Percentiles rank a stretch among this genome's conserved stretches.
Conservation (phyloP, 441 rosid species). For the Hura crepitans region DNA sequence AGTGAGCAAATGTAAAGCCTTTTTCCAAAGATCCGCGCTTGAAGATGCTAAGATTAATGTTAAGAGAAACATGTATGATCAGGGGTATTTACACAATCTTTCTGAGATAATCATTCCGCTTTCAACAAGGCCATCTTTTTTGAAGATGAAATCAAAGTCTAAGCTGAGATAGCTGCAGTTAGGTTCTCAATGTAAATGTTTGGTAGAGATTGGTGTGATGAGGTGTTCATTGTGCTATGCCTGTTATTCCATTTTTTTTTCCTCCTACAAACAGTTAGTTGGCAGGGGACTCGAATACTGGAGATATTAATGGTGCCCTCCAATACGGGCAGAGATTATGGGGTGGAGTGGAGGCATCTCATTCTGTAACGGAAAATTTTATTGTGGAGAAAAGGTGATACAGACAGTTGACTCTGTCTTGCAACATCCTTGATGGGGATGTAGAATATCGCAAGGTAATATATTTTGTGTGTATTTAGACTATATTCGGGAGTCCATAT, state of each 20-base stretch:
- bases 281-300: not conserved
- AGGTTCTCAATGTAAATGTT: not conserved
- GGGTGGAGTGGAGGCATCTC: no score
- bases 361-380: no score
- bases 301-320: not conserved
- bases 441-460: no score
- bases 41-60: slow-evolving; percentile 39
- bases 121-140: slow-evolving; percentile 50
- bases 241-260: not conserved
- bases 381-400: no score
- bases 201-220: slow-evolving; percentile 3
- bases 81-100: slow-evolving; percentile 54
- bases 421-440: no score
- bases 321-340: no score
- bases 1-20: slow-evolving; percentile 48
- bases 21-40: slow-evolving; percentile 53
- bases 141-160: slow-evolving; percentile 37
- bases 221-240: not conserved
- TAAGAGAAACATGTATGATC: slow-evolving; percentile 53
- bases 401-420: no score
- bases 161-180: slow-evolving; percentile 21
- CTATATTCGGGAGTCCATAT: no score
- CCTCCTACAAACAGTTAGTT: not conserved
- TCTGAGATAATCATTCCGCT: slow-evolving; percentile 61
- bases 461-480: no score